phyloP scores from a whole-genome alignment of 495 filamentous ascomycete genomes.

The Parathielavia hyrcaniae region DNA sequence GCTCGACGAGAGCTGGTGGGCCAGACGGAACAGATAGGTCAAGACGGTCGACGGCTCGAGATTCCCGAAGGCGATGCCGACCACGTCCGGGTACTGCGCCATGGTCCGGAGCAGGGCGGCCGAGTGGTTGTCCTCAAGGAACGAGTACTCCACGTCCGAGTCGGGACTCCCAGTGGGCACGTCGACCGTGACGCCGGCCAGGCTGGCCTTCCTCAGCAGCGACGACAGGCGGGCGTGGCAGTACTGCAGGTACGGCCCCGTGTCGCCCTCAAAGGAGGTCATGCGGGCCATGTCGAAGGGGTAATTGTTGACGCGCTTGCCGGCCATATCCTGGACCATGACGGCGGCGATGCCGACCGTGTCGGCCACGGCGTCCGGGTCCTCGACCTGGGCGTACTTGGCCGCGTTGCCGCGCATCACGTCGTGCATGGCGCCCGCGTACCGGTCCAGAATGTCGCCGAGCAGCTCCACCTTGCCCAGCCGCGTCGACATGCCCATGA shows the following conservation, averaged over 20 bases:
- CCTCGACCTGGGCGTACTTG: constrained; percentile 54
- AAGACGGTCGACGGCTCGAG: constrained; percentile 62
- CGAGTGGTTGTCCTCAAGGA: constrained; percentile 36
- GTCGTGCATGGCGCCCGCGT: constrained; percentile 56
- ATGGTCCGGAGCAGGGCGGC: constrained; percentile 53
- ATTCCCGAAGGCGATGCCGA: constrained; percentile 55
- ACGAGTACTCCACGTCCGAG: constrained; percentile 27
- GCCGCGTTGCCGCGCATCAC: constrained; percentile 54
- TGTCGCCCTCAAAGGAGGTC: constrained; percentile 67
- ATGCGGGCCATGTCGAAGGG: constrained; percentile 56
- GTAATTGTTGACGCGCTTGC: constrained; percentile 60
- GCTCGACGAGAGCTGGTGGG: constrained; percentile 70
- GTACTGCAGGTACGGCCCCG: constrained; percentile 63
- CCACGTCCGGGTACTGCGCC: constrained; percentile 57
- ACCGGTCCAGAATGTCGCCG: constrained; percentile 55
- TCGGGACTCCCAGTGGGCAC: too few relatives aligned
- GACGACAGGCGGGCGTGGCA: constrained; percentile 58
- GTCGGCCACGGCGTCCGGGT: constrained; percentile 51
- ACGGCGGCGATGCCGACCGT: constrained; percentile 56
- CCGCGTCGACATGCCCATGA: constrained; percentile 57
- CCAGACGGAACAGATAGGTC: constrained; percentile 82
- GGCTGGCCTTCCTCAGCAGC: constrained; percentile 46
- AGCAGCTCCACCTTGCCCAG: constrained; percentile 50
- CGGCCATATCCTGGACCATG: constrained; percentile 61
- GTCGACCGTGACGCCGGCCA: too few relatives aligned